Evolutionary conservation across 2,329 filamentous ascomycete genomes (phyloP).

Genomic region (Arachnopeziza araneosa): DNA sequence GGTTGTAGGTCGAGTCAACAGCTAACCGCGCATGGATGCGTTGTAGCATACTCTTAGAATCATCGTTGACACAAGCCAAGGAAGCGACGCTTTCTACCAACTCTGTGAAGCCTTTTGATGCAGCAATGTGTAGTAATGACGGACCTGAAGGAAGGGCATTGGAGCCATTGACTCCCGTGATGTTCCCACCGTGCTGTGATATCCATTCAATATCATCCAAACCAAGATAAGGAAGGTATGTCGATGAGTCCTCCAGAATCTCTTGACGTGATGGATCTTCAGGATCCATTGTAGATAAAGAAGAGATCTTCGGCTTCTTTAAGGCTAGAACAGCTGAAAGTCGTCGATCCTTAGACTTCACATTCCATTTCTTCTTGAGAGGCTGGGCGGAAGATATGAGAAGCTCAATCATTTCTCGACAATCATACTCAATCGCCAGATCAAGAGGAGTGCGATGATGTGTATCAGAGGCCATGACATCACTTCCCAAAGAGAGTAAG

Average conservation of each 20-base stretch:
- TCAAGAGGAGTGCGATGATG: slow-evolving; percentile 4
- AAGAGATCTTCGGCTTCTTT: neutral
- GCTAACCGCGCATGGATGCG: slow-evolving; percentile 1
- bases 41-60: neutral
- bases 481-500: slow-evolving; percentile 6
- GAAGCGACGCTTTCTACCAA: slow-evolving; percentile 4
- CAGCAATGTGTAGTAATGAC: slow-evolving; percentile 11
- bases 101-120: slow-evolving; percentile 8
- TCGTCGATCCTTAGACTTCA: neutral
- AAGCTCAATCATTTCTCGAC: neutral
- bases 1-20: neutral
- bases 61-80: slow-evolving; percentile 6
- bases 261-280: neutral
- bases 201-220: neutral
- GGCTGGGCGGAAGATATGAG: neutral
- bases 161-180: neutral
- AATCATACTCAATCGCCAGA: slow-evolving; percentile 6
- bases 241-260: neutral
- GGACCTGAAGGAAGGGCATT: neutral
- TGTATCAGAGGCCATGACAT: neutral
- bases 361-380: neutral
- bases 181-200: neutral
- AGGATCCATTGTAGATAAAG: neutral
- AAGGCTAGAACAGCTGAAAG: neutral
- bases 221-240: neutral